Evolutionary conservation across 768 basidiomycete species (phyloP), one percentile per base, ranked within the genome.

Genomic region (Lactarius pseudohatsudake): DNA sequence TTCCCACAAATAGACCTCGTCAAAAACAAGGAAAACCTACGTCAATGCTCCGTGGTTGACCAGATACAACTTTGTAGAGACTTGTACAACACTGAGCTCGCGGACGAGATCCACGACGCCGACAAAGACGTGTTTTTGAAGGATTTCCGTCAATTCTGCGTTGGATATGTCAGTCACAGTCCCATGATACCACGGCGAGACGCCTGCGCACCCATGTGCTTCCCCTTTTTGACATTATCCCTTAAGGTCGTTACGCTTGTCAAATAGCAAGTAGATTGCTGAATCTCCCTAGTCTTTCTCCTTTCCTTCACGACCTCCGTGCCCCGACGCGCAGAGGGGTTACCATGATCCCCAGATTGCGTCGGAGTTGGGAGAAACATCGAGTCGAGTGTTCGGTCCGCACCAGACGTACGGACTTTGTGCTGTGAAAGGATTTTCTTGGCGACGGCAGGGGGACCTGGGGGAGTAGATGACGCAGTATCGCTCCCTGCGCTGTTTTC

Each of bases 361-460:
- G 81, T 79, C 3, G 86, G 84, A 67, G 87, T 85, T 28, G 77
- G 72, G 11, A 91, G 89, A 67, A 98, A 91, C 93, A 98, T 97
- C 0, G 94, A 94, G 73, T 98, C 96, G 18, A 99, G 83, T 0
- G 96, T 98, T 41, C 96, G 86, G 65, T 96, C 92, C 54, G 88
- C 81, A 10, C 88, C 78, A 11, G 94, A 96, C 2, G 93, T 95
- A 64, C 96, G 86, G 61, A 98, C 91, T 83, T 97, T 96, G 75
- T 95, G 87, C 30, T 98, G 90, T 2, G 96, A 88, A 62, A 84
- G 81, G 0, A 81, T 74, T 73, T 88, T 88, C 72, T 82, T 84
- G 18, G 73, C 72, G 32, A 73, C 72, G 34, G 73, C 72, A 45
- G 65, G 38, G 16, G 70, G 53, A 32, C 65, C 55, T 15, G 47